Conservation (phyloP, 2,329 filamentous ascomycete genomes). For the Trichophyton schoenleinii region DNA sequence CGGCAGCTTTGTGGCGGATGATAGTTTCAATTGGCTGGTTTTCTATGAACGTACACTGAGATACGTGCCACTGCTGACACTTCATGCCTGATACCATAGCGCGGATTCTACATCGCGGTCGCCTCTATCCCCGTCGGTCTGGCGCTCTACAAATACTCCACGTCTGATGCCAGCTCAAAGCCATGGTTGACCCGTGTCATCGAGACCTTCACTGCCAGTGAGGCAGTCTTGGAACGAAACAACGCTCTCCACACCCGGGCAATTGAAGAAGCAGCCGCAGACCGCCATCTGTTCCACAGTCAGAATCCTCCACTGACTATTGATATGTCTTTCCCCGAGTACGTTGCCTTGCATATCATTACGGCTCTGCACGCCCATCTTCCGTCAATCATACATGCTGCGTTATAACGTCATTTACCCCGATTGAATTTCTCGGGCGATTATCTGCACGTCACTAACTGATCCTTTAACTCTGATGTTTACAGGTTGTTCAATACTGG, state of each 20-base stretch:
- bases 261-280: conserved; percentile 50
- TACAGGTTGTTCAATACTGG: conserved; percentile 49
- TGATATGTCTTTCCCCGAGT: conserved; percentile 53
- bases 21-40: background rate
- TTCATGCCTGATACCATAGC: conserved; percentile 19
- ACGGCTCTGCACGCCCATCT: background rate
- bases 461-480: background rate
- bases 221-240: conserved; percentile 42
- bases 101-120: conserved; percentile 36
- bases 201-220: conserved; percentile 42
- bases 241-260: conserved; percentile 50
- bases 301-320: conserved; percentile 32
- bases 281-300: conserved; percentile 48
- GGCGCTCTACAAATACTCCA: conserved; percentile 32
- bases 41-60: background rate
- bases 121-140: conserved; percentile 32
- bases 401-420: conserved; percentile 3
- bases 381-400: background rate
- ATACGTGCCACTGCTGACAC: conserved; percentile 8
- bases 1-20: background rate
- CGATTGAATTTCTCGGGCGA: conserved; percentile 4
- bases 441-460: conserved; percentile 3
- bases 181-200: conserved; percentile 39
- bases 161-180: conserved; percentile 25
- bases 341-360: conserved; percentile 27